Percentiles rank a stretch among this genome's conserved stretches.
phyloP scores from a whole-genome alignment of 2,329 filamentous ascomycete species.

The Cryphonectria carpinicola region DNA sequence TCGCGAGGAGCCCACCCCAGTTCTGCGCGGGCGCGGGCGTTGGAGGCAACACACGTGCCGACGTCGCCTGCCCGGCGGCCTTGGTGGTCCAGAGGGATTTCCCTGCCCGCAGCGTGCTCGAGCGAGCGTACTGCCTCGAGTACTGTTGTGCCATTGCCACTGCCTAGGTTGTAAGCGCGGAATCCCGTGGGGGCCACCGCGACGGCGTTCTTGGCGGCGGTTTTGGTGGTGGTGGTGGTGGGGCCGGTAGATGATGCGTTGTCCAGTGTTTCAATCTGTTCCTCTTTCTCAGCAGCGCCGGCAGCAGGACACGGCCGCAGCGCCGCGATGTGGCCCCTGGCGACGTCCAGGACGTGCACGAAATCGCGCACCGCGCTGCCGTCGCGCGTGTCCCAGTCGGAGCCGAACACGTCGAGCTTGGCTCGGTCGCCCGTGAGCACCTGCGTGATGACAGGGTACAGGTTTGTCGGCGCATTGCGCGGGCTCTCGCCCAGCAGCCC shows the following conservation, averaged over 20 bases:
- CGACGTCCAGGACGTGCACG: conserved; percentile 69
- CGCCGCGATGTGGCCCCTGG: conserved; percentile 66
- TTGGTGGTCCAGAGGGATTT: conserved; percentile 43
- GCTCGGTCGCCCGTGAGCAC: conserved; percentile 59
- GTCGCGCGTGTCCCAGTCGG: conserved; percentile 67
- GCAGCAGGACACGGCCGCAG: conserved; percentile 41
- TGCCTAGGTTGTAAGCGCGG: conserved; percentile 51
- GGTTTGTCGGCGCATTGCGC: conserved; percentile 62
- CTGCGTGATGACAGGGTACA: conserved; percentile 66
- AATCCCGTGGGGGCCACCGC: conserved; percentile 40
- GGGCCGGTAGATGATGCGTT: neutral
- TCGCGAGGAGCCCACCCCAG: conserved; percentile 46
- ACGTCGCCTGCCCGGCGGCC: conserved; percentile 49
- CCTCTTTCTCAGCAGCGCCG: conserved; percentile 30
- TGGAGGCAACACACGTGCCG: conserved; percentile 47
- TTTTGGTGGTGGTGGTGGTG: neutral
- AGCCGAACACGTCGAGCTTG: conserved; percentile 64
- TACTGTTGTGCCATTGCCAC: conserved; percentile 50
- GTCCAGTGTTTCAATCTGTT: neutral
- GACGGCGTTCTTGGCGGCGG: neutral
- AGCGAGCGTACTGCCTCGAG: conserved; percentile 47
- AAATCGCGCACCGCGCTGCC: conserved; percentile 70
- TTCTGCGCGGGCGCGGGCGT: conserved; percentile 44
- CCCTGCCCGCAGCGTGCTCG: conserved; percentile 40
- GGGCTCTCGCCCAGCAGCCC: conserved; percentile 68